Conservation (phyloP, 1,139 yeast species). For the Nakaseomyces kungkrabaensis region DNA sequence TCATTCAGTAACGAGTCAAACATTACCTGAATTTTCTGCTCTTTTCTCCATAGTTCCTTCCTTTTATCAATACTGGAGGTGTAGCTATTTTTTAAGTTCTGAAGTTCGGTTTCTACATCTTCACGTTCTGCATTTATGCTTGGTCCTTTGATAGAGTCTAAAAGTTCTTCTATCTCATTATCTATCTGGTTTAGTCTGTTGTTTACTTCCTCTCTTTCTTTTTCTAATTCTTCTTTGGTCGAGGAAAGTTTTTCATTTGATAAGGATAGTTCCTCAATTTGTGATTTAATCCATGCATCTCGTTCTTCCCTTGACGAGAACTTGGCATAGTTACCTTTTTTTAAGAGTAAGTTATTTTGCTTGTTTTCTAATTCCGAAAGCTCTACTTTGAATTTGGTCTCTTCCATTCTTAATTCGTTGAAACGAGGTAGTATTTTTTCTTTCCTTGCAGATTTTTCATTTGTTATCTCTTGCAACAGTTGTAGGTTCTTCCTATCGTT, state of each 20-base stretch:
- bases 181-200: slow-evolving; percentile 9
- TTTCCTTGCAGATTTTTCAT: slow-evolving; percentile 36
- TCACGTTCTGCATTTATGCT: slow-evolving; percentile 28
- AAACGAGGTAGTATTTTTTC: slow-evolving; percentile 38
- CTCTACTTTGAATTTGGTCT: slow-evolving; percentile 34
- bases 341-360: slow-evolving; percentile 59
- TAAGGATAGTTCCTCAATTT: slow-evolving; percentile 35
- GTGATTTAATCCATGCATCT: slow-evolving; percentile 53
- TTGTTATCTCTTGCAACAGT: slow-evolving; percentile 30
- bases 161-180: slow-evolving; percentile 30
- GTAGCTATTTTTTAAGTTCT: slow-evolving; percentile 34
- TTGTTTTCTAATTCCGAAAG: slow-evolving; percentile 40
- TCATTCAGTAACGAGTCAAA: slow-evolving; percentile 48
- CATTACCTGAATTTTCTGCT: slow-evolving; percentile 50
- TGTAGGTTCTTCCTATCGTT: slow-evolving; percentile 24
- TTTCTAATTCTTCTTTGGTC: slow-evolving; percentile 5
- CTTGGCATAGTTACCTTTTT: slow-evolving; percentile 60
- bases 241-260: slow-evolving; percentile 21
- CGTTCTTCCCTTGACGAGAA: slow-evolving; percentile 51
- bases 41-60: slow-evolving; percentile 72
- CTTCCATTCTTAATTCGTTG: slow-evolving; percentile 34
- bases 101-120: slow-evolving; percentile 26
- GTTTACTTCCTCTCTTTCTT: neutral
- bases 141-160: slow-evolving; percentile 34
- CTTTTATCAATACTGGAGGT: slow-evolving; percentile 52